A percentile compares a stretch with the other conserved stretches of the same genome.
Evolutionary conservation across 768 basidiomycete species (phyloP).

Genomic region (Kondoa malvinella): DNA sequence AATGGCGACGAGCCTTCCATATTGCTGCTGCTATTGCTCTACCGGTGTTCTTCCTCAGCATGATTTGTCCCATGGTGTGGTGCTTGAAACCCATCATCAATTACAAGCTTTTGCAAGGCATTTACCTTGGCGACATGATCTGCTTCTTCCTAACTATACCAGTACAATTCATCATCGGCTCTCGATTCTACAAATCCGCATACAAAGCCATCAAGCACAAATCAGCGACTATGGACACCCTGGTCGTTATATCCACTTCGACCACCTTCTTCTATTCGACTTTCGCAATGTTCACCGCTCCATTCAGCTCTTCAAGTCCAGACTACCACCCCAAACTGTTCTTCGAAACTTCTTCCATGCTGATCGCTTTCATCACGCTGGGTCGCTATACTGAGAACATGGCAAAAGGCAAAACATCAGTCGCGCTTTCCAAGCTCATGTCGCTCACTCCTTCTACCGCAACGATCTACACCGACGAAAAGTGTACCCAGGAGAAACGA

Average conservation of each 20-base stretch:
- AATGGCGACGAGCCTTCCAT: conserved; percentile 66
- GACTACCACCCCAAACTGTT: conserved; percentile 69
- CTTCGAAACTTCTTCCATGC: conserved; percentile 98
- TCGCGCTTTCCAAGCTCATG: conserved; percentile 92
- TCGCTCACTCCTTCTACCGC: conserved; percentile 87
- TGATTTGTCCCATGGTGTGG: conserved; percentile 58
- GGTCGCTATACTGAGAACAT: conserved; percentile 91
- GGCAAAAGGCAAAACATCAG: conserved; percentile 92
- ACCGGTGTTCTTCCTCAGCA: conserved; percentile 83
- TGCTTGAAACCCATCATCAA: conserved; percentile 43
- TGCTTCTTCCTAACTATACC: conserved; percentile 65
- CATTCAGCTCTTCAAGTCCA: conserved; percentile 34
- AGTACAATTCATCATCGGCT: conserved; percentile 80
- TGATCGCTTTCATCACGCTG: conserved; percentile 89
- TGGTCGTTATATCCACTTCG: conserved; percentile 85
- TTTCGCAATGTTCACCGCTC: conserved; percentile 47
- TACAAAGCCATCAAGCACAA: conserved; percentile 80
- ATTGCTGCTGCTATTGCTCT: conserved; percentile 62
- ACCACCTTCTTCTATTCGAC: conserved; percentile 86
- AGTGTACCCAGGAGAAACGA: conserved; percentile 60
- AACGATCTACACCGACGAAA: conserved; percentile 67
- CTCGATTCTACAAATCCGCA: conserved; percentile 70
- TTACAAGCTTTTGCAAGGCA: conserved; percentile 43
- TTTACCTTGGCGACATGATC: conserved; percentile 69
- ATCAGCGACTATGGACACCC: conserved; percentile 91